Evolutionary conservation across 805 yeast species (phyloP).

Genomic region (Candida tammaniensis): DNA sequence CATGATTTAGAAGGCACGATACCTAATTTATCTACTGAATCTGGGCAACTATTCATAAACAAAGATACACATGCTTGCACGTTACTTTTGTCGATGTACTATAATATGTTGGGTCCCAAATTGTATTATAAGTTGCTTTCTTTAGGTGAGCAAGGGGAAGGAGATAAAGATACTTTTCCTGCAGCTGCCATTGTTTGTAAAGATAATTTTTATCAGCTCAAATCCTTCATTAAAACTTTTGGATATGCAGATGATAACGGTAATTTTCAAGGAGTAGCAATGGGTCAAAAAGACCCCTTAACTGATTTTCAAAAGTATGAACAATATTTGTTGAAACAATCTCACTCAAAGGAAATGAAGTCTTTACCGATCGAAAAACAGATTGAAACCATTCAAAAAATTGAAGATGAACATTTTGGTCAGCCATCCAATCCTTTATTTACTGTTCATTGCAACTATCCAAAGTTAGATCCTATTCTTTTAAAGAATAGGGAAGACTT

Average conservation of each 20-base stretch:
- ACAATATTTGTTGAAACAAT: conserved; percentile 8
- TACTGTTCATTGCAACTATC: conserved; percentile 34
- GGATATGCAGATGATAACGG: conserved; percentile 27
- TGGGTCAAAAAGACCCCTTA: conserved; percentile 32
- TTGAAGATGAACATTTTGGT: conserved; percentile 17
- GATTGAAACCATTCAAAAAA: conserved; percentile 19
- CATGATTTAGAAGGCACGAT: conserved; percentile 69
- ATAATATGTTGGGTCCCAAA: conserved; percentile 62
- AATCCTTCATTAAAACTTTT: conserved; percentile 33
- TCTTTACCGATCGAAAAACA: conserved; percentile 20
- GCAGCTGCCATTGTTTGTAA: conserved; percentile 33
- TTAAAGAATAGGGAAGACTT: conserved; percentile 22
- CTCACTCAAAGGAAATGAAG: conserved; percentile 8
- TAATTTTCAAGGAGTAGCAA: conserved; percentile 33
- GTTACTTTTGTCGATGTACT: conserved; percentile 58
- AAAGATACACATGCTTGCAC: conserved; percentile 57
- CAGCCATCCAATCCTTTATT: conserved; percentile 22
- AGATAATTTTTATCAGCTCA: conserved; percentile 39
- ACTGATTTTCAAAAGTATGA: conserved; percentile 18
- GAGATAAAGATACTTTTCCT: conserved; percentile 37
- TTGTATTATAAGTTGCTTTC: conserved; percentile 58
- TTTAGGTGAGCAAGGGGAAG: conserved; percentile 47
- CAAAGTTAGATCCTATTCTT: conserved; percentile 32
- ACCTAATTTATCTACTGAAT: conserved; percentile 67
- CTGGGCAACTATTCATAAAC: conserved; percentile 63